These are phyloP conservation scores for Penicillium macrosclerotiorum DNA, from an alignment of 495 filamentous ascomycete species.

Conservation along the genomic window DNA sequence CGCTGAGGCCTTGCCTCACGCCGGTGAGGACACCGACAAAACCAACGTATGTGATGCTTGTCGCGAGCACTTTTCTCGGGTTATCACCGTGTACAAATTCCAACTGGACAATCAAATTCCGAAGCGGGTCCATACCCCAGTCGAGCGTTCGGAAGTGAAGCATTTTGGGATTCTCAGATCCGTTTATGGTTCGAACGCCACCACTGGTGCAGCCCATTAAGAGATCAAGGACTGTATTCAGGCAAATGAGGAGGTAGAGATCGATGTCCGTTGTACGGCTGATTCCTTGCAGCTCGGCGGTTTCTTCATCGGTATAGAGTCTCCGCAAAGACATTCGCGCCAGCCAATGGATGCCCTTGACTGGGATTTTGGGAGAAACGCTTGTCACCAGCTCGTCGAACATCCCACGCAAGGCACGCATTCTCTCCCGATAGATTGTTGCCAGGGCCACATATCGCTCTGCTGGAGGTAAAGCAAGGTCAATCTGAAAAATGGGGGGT, in stretches of 20 bases:
- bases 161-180: conserved; percentile 36
- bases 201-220: conserved; percentile 68
- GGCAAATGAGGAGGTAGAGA: conserved; percentile 57
- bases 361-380: conserved; percentile 22
- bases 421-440: conserved; percentile 37
- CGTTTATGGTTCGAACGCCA: conserved; percentile 33
- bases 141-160: conserved; percentile 67
- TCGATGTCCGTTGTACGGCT: conserved; percentile 48
- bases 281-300: conserved; percentile 60
- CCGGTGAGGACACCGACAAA: conserved; percentile 64
- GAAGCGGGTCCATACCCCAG: conserved; percentile 63
- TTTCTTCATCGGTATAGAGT: conserved; percentile 57
- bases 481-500: conserved; percentile 49
- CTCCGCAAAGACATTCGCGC: conserved; percentile 45
- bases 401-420: conserved; percentile 40
- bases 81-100: conserved; percentile 48
- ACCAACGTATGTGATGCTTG: conserved; percentile 60
- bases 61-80: conserved; percentile 47
- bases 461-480: conserved; percentile 56
- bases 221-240: conserved; percentile 62
- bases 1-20: conserved; percentile 52
- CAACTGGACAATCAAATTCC: conserved; percentile 55
- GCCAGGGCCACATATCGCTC: conserved; percentile 54
- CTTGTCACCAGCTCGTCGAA: conserved; percentile 45
- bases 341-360: conserved; percentile 32